A percentile compares a stretch with the other conserved stretches of the same genome.
Conservation (phyloP, 305 asterid genomes). For the Fraxinus platypoda region DNA sequence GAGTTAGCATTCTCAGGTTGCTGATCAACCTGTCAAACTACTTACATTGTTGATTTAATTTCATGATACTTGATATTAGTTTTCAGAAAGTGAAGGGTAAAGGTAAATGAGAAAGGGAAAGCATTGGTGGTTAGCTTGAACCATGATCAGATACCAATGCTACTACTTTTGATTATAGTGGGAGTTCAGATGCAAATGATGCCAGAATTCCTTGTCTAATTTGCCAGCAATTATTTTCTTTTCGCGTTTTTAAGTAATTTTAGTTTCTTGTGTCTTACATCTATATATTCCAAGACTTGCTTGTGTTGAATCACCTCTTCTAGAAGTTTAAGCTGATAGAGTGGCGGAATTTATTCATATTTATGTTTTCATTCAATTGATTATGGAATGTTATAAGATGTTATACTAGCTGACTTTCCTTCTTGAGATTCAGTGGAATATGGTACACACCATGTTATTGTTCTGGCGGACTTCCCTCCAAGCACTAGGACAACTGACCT, state of each 20-base stretch:
- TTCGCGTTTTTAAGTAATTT: background rate
- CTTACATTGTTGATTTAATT: background rate
- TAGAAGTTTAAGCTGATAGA: background rate
- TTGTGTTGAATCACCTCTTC: background rate
- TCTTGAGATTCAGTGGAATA: constrained; percentile 48
- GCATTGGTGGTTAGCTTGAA: background rate
- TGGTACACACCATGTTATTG: constrained; percentile 78
- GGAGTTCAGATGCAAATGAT: background rate
- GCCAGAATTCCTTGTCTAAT: background rate
- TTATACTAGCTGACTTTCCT: constrained; percentile 4
- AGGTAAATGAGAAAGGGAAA: background rate
- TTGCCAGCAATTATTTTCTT: background rate
- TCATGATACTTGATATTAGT: background rate
- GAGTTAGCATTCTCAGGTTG: background rate
- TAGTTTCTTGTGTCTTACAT: background rate
- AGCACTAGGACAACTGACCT: constrained; percentile 71
- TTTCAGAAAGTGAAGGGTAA: background rate
- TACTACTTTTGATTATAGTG: background rate
- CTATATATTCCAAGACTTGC: background rate
- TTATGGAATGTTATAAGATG: constrained; percentile 4
- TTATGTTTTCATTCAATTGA: background rate
- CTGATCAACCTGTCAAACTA: background rate
- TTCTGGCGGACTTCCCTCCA: constrained; percentile 61
- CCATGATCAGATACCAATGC: background rate
- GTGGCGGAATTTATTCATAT: background rate